Percentiles rank a stretch among this genome's conserved stretches.
Evolutionary conservation across 176 grass and related monocot genomes (phyloP).

Genomic region (Tillandsia fasciculata): DNA sequence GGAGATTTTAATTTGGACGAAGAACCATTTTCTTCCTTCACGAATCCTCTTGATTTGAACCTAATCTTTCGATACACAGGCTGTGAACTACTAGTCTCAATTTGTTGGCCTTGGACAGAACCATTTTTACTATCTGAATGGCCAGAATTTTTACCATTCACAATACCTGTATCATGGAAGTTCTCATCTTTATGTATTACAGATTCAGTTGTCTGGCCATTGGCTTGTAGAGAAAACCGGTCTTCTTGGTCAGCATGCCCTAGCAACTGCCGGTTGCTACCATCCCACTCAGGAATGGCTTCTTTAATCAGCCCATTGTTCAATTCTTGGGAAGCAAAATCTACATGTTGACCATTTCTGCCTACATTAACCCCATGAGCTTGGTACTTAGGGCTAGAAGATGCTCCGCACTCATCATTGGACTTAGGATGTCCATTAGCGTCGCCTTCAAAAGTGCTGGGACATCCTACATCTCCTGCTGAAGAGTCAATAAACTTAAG

Average conservation of each 20-base stretch:
- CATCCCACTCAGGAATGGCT: conserved; percentile 21
- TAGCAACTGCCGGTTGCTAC: conserved; percentile 15
- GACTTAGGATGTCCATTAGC: not conserved
- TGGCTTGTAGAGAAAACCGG: not conserved
- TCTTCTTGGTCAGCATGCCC: conserved; percentile 10
- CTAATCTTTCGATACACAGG: conserved; percentile 39
- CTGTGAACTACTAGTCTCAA: conserved; percentile 25
- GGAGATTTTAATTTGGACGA: conserved; percentile 31
- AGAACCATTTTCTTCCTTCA: conserved; percentile 25
- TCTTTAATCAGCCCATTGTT: conserved; percentile 17
- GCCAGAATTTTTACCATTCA: conserved; percentile 9
- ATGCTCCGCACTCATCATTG: conserved; percentile 12
- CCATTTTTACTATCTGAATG: conserved; percentile 22
- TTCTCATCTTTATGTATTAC: conserved; percentile 21
- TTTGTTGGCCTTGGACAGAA: conserved; percentile 14
- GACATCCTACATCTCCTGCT: conserved; percentile 17
- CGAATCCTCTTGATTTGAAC: conserved; percentile 51
- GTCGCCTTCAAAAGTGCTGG: conserved; percentile 5
- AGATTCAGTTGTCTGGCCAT: conserved; percentile 13
- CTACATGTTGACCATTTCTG: conserved; percentile 18
- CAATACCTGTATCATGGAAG: conserved; percentile 31
- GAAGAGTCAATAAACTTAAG: conserved; percentile 28
- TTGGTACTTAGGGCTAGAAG: conserved; percentile 12
- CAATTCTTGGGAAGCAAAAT: conserved; percentile 22
- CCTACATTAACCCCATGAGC: not conserved